These are phyloP conservation scores for Colletotrichum orbiculare DNA, from an alignment of 2,329 filamentous ascomycete species.

Conservation along the genomic window DNA sequence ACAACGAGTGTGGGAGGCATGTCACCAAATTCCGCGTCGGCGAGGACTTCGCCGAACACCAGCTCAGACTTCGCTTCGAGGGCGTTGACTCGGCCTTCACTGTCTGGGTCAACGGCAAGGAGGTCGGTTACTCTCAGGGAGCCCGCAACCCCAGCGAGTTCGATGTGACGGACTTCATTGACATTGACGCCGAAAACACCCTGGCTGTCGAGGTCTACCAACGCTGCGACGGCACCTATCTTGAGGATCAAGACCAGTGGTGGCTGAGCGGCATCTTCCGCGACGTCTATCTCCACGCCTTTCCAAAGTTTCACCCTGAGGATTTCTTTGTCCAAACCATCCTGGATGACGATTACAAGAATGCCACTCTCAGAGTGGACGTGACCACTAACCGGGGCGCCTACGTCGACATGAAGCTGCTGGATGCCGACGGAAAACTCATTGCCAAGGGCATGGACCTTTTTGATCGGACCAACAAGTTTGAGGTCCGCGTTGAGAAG, in stretches of 20 bases:
- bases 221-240: constrained; percentile 76
- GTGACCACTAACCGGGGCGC: constrained; percentile 53
- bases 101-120: constrained; percentile 74
- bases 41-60: constrained; percentile 56
- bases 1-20: constrained; percentile 75
- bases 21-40: constrained; percentile 66
- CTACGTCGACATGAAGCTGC: constrained; percentile 47
- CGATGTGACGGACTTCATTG: constrained; percentile 69
- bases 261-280: constrained; percentile 76
- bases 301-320: constrained; percentile 64
- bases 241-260: constrained; percentile 80
- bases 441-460: constrained; percentile 42
- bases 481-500: constrained; percentile 54
- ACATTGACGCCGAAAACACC: constrained; percentile 58
- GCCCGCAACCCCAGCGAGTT: constrained; percentile 80
- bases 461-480: constrained; percentile 52
- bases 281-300: constrained; percentile 73
- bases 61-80: constrained; percentile 77
- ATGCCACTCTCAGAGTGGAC: constrained; percentile 63
- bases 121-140: constrained; percentile 79
- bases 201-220: constrained; percentile 78
- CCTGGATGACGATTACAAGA: constrained; percentile 63
- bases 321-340: constrained; percentile 67
- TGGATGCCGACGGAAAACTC: constrained; percentile 47
- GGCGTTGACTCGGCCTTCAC: constrained; percentile 80